Percentiles rank a stretch among this genome's conserved stretches.
These are phyloP conservation scores for Daldinia concentrica DNA, from an alignment of 495 filamentous ascomycete species.

Conservation along the genomic window DNA sequence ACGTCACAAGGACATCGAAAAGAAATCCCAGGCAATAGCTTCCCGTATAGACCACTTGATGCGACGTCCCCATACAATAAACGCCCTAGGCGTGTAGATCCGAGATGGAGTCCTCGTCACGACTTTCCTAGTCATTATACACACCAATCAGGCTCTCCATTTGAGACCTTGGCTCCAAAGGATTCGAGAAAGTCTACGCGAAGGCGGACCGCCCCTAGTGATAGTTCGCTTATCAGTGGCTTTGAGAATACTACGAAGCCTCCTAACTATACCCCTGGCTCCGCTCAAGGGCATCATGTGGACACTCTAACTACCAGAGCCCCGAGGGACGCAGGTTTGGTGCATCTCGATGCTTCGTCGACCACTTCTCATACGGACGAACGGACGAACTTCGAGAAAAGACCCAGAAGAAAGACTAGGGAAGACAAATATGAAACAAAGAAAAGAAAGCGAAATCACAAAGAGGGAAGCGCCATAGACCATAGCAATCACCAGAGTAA, in stretches of 20 bases:
- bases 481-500: slow-evolving; percentile 42
- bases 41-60: slow-evolving; percentile 16
- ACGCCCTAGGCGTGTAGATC: slow-evolving; percentile 34
- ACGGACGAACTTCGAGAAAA: slow-evolving; percentile 60
- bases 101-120: slow-evolving; percentile 43
- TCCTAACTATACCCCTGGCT: slow-evolving; percentile 18
- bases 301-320: background rate
- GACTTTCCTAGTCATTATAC: slow-evolving; percentile 27
- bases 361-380: slow-evolving; percentile 17
- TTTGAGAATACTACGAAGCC: slow-evolving; percentile 32
- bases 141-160: slow-evolving; percentile 26
- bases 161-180: background rate
- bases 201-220: slow-evolving; percentile 24
- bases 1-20: slow-evolving; percentile 22
- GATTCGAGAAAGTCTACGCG: slow-evolving; percentile 34
- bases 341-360: slow-evolving; percentile 28
- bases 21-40: slow-evolving; percentile 14
- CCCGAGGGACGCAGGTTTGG: slow-evolving; percentile 18
- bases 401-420: slow-evolving; percentile 68
- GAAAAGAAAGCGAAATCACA: slow-evolving; percentile 51
- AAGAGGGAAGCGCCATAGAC: slow-evolving; percentile 44
- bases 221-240: slow-evolving; percentile 43
- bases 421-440: slow-evolving; percentile 64
- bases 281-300: slow-evolving; percentile 13
- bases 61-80: slow-evolving; percentile 26